phyloP scores from a whole-genome alignment of 1,284 basidiomycete genomes.

The Exobasidium cylindrosporum region DNA sequence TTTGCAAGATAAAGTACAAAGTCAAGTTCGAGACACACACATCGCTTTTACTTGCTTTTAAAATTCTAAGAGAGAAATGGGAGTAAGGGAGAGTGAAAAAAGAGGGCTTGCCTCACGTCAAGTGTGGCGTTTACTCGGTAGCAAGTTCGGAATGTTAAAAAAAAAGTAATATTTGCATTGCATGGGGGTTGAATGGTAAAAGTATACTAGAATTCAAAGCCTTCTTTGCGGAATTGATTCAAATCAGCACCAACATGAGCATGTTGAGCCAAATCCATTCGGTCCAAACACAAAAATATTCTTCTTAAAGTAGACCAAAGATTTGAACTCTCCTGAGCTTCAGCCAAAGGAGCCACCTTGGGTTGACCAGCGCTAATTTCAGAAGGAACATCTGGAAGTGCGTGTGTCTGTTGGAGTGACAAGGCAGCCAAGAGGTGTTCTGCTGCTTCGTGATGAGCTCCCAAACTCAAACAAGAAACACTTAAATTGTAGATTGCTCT shows the following conservation, averaged over 20 bases:
- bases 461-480: conserved; percentile 95
- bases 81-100: no score
- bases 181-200: background rate
- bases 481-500: conserved; percentile 96
- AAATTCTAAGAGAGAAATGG: no score
- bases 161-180: no score
- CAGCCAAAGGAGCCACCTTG: conserved; percentile 33
- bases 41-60: no score
- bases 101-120: no score
- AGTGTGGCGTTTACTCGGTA: no score
- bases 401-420: conserved; percentile 66
- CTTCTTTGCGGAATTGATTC: conserved; percentile 70
- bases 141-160: no score
- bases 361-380: conserved; percentile 20
- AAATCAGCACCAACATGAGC: conserved; percentile 62
- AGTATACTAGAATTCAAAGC: conserved; percentile 71
- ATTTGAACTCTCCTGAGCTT: conserved; percentile 58
- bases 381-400: conserved; percentile 45
- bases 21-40: no score
- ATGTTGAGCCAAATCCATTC: conserved; percentile 61
- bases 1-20: no score
- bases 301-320: conserved; percentile 90
- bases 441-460: conserved; percentile 89
- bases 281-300: conserved; percentile 59
- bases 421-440: conserved; percentile 94